Percentiles rank a stretch among this genome's conserved stretches.
Evolutionary conservation across 2,329 filamentous ascomycete species (phyloP).

Genomic region (Fusarium veterinarium): DNA sequence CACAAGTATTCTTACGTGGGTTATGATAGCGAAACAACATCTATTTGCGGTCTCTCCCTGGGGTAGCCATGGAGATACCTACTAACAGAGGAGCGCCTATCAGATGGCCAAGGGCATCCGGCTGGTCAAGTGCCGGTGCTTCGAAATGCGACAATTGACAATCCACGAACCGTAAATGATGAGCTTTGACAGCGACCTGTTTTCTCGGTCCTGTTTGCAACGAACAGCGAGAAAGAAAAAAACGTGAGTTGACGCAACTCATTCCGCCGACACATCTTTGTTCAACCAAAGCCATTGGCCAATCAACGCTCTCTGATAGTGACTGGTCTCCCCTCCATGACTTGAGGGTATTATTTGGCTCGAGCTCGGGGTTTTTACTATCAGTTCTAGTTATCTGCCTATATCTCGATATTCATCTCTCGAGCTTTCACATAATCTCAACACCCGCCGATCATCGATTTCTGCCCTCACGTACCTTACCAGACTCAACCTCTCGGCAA

Average conservation of each 20-base stretch:
- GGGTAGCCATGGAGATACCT: neutral
- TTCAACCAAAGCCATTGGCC: constrained; percentile 46
- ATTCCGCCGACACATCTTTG: constrained; percentile 38
- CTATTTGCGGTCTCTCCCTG: constrained; percentile 5
- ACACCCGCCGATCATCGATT: constrained; percentile 10
- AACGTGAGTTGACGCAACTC: constrained; percentile 39
- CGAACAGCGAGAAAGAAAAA: constrained; percentile 32
- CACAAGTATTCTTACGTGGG: constrained; percentile 33
- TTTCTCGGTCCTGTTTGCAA: constrained; percentile 42
- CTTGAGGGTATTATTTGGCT: constrained; percentile 40
- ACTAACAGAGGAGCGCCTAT: constrained; percentile 15
- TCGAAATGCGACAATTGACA: neutral
- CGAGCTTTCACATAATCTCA: constrained; percentile 38
- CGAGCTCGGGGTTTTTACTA: constrained; percentile 28
- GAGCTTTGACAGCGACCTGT: neutral
- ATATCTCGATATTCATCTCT: constrained; percentile 33
- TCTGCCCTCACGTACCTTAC: constrained; percentile 1
- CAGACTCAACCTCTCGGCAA: constrained; percentile 14
- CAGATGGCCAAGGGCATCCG: constrained; percentile 1
- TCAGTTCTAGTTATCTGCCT: constrained; percentile 25
- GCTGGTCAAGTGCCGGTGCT: constrained; percentile 18
- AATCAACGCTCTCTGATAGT: constrained; percentile 48
- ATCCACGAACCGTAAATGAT: neutral
- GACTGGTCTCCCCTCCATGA: constrained; percentile 32
- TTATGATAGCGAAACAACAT: constrained; percentile 35